Base-by-base conservation (phyloP, 2,329 filamentous ascomycete species). In the Ophiosphaerella korrae region DNA sequence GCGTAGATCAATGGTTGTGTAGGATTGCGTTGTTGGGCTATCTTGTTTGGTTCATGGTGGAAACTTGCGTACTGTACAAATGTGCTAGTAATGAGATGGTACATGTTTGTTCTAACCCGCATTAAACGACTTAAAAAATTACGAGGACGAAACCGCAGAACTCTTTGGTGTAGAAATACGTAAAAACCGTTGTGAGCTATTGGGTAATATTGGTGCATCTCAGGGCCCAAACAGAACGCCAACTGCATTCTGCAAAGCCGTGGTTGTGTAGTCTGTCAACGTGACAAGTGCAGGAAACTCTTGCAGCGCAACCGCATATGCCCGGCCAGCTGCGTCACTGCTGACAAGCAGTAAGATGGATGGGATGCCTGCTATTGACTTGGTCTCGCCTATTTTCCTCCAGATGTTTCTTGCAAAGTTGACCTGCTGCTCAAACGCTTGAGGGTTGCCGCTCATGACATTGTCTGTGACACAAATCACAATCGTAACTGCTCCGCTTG, bases 401-500 rank as follows among this genome's bases (percentile, higher is more conserved):
- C 49, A 39, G 5, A 71, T 46, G 31, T 60, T 60, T 26, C 55
- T 48, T 3, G 67, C 67, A 32, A 74, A 74, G 13, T 52, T 58
- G n/a, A 60, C 37, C 37, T 74, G 71, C 31, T 63, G 57, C 37
- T 70, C 63, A 44, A 66, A 71, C 1, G 64, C 68, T 21, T 58
- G 52, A 1, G 55, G 24, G 32, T 66, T 58, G 43, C 58, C 52
- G 16, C 36, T 42, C 34, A 65, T 47, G 16, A 71, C 62, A 40
- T 68, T 71, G 13, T 64, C 55, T 2, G 65, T 64, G 32, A 62
- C 58, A 48, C 70, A 73, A n/a, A 74, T 59, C 49, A 89, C 81
- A 50, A 88, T 83, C 12, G 90, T 71, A 32, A 89, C 76, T 1
- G 79, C 79, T 40, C 80, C 80, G 3, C 85, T 85, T 48, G 82